These are phyloP conservation scores for Naematelia aurantialba DNA, from an alignment of 768 basidiomycete genomes.

Conservation along the genomic window DNA sequence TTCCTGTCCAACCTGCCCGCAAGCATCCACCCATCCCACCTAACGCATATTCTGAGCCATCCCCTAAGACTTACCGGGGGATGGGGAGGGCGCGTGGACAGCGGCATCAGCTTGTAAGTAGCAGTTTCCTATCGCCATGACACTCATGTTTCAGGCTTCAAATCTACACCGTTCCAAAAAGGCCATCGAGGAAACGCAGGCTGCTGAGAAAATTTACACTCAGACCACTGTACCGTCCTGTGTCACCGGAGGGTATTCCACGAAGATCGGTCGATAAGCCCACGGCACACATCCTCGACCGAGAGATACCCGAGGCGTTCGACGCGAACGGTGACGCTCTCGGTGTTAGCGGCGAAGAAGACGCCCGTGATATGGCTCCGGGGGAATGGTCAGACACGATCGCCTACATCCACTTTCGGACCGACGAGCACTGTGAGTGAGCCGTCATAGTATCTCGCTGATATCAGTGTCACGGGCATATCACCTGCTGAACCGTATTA, in stretches of 20 bases:
- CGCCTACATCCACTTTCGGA: not conserved
- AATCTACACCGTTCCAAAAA: not conserved
- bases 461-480: not conserved
- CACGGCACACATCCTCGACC: not conserved
- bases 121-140: no score
- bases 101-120: slow-evolving; percentile 12
- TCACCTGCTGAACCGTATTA: not conserved
- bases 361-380: no score
- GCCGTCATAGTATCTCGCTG: not conserved
- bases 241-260: not conserved
- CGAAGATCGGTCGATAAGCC: not conserved
- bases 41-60: slow-evolving; percentile 9
- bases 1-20: slow-evolving; percentile 13
- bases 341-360: not conserved
- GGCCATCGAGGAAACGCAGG: not conserved
- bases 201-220: not conserved
- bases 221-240: not conserved
- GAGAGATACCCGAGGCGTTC: not conserved
- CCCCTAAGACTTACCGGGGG: not conserved
- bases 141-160: not conserved
- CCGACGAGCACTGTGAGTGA: not conserved
- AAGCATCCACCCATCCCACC: slow-evolving; percentile 5
- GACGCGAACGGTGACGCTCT: not conserved
- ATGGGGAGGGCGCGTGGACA: not conserved
- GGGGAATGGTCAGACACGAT: not conserved